A percentile compares a stretch with the other conserved stretches of the same genome.
phyloP scores from a whole-genome alignment of 2,329 filamentous ascomycete genomes.

The Aspergillus ibericus region DNA sequence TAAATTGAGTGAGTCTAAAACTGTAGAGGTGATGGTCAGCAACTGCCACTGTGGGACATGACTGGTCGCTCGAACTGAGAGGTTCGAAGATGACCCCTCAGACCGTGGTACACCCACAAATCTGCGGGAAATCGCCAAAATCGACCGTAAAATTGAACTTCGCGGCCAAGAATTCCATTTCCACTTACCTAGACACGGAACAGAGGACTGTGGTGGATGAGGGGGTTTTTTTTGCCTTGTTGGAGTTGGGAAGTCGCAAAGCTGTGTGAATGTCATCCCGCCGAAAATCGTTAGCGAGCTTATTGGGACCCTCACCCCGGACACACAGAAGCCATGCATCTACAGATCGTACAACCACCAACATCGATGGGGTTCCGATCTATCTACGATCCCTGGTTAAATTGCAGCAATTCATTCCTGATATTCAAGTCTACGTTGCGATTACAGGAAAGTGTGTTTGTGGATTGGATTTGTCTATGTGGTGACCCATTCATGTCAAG shows the following conservation, averaged over 20 bases:
- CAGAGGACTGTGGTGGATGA: conserved; percentile 36
- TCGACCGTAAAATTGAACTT: conserved; percentile 22
- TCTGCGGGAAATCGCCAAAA: conserved; percentile 24
- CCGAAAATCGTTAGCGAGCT: conserved; percentile 49
- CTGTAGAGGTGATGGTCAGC: conserved; percentile 19
- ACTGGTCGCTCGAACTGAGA: conserved; percentile 16
- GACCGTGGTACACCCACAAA: conserved; percentile 21
- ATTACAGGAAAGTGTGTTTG: conserved; percentile 7
- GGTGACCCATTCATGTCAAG: conserved; percentile 15
- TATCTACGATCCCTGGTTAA: neutral
- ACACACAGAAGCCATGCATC: conserved; percentile 34
- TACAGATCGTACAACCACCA: conserved; percentile 13
- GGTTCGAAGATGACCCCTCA: conserved; percentile 19
- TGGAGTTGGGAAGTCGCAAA: conserved; percentile 36
- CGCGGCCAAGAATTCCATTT: conserved; percentile 21
- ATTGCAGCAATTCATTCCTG: neutral
- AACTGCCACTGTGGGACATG: conserved; percentile 13
- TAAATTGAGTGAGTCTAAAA: conserved; percentile 26
- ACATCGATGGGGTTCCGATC: neutral
- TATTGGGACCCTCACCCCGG: conserved; percentile 32
- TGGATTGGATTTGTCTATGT: conserved; percentile 15
- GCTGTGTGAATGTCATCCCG: conserved; percentile 42
- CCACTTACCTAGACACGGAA: conserved; percentile 37
- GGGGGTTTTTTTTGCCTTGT: conserved; percentile 40
- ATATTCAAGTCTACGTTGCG: neutral